These are phyloP conservation scores for Lyophyllum shimeji DNA, from an alignment of 768 basidiomycete species.

Conservation along the genomic window DNA sequence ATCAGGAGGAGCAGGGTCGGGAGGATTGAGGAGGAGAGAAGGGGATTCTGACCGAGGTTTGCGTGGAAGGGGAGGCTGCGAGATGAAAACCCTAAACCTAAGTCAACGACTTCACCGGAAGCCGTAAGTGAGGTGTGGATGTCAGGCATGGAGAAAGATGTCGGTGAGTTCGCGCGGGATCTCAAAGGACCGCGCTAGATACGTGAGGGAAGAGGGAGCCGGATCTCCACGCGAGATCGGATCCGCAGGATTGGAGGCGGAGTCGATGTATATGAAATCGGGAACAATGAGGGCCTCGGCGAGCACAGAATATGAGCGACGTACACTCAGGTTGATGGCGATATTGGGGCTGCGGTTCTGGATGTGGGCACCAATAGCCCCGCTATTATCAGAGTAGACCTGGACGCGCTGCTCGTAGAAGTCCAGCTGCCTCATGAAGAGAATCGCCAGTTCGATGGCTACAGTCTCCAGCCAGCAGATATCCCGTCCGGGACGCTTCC, in stretches of 20 bases:
- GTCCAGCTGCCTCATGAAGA: background rate
- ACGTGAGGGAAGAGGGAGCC: background rate
- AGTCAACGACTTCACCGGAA: background rate
- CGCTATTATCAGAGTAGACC: constrained; percentile 27
- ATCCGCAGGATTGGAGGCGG: constrained; percentile 24
- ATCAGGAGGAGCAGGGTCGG: too few relatives aligned
- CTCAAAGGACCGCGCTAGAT: background rate
- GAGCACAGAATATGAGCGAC: constrained; percentile 1
- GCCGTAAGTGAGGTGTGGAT: background rate
- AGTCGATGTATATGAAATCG: constrained; percentile 7
- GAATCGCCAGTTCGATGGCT: background rate
- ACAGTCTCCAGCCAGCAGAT: constrained; percentile 28
- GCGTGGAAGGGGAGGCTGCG: background rate
- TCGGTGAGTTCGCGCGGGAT: background rate
- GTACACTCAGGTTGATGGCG: constrained; percentile 15
- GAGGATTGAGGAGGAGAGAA: background rate
- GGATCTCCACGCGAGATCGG: background rate
- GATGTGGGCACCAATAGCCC: constrained; percentile 25
- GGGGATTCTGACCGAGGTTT: background rate
- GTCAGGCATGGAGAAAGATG: background rate
- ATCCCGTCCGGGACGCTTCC: constrained; percentile 15
- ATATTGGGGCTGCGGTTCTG: constrained; percentile 22
- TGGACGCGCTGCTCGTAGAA: constrained; percentile 12
- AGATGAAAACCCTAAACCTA: background rate
- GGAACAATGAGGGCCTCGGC: constrained; percentile 7